Evolutionary conservation across 176 grass and related monocot genomes (phyloP).

Genomic region (Paspalum notatum): DNA sequence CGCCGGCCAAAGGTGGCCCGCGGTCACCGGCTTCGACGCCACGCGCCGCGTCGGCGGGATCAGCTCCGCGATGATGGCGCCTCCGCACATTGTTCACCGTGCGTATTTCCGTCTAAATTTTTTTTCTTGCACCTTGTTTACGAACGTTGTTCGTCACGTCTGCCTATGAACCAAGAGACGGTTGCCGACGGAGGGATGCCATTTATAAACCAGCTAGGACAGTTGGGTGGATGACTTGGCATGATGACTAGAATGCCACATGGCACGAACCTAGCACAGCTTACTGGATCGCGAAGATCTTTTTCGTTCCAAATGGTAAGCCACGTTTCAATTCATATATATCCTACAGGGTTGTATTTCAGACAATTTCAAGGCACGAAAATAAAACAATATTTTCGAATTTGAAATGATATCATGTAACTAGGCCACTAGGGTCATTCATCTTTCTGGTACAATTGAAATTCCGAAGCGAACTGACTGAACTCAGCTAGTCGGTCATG

Average conservation of each 20-base stretch:
- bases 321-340: too few relatives aligned
- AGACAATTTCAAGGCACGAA: too few relatives aligned
- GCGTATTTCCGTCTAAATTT: not conserved
- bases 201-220: constrained; percentile 38
- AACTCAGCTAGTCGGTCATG: too few relatives aligned
- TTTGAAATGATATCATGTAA: too few relatives aligned
- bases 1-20: constrained; percentile 26
- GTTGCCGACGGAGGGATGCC: not conserved
- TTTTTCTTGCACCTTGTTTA: not conserved
- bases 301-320: not conserved
- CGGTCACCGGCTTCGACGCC: constrained; percentile 35
- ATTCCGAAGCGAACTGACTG: too few relatives aligned
- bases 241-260: not conserved
- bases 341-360: too few relatives aligned
- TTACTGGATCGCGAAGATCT: not conserved
- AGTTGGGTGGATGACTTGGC: not conserved
- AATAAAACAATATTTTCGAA: too few relatives aligned
- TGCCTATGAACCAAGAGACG: not conserved
- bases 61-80: constrained; percentile 69
- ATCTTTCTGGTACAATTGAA: too few relatives aligned
- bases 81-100: constrained; percentile 61
- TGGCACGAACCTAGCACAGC: not conserved
- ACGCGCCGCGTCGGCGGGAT: constrained; percentile 45
- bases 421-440: too few relatives aligned
- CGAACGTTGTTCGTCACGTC: not conserved